These are phyloP conservation scores for Sicyos edulis DNA, from an alignment of 306 rosid genomes.

Conservation along the genomic window DNA sequence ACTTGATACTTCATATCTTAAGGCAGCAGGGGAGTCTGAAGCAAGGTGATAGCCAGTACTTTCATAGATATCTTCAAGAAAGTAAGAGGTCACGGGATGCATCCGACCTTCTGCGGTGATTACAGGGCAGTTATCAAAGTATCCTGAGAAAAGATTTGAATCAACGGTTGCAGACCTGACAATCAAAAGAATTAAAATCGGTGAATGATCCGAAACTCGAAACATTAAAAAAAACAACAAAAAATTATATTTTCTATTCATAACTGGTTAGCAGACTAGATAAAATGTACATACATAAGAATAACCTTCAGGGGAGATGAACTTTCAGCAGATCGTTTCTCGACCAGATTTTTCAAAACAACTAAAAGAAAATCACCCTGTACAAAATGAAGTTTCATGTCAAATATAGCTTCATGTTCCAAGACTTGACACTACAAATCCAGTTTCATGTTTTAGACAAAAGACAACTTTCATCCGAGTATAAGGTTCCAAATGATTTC, in stretches of 20 bases:
- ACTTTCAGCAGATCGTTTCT: slow-evolving; percentile 52
- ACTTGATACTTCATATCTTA: slow-evolving; percentile 43
- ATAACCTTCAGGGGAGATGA: slow-evolving; percentile 66
- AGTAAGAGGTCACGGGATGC: slow-evolving; percentile 75
- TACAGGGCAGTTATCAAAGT: slow-evolving; percentile 83
- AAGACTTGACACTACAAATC: not conserved
- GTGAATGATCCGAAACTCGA: slow-evolving; percentile 4
- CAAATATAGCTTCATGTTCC: not conserved
- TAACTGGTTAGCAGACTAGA: not conserved
- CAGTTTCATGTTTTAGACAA: not conserved
- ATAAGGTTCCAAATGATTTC: slow-evolving; percentile 1
- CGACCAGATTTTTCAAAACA: slow-evolving; percentile 68
- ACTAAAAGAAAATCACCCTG: slow-evolving; percentile 91
- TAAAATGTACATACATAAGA: slow-evolving; percentile 49
- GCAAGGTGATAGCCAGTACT: slow-evolving; percentile 59
- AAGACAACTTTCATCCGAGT: not conserved
- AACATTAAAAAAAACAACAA: not conserved
- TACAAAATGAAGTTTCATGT: slow-evolving; percentile 19
- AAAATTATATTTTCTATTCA: not conserved
- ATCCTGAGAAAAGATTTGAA: slow-evolving; percentile 79
- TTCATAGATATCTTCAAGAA: slow-evolving; percentile 89
- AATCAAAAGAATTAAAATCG: slow-evolving; percentile 20
- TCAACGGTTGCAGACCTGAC: slow-evolving; percentile 96
- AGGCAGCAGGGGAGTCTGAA: slow-evolving; percentile 77
- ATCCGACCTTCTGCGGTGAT: slow-evolving; percentile 86